phyloP scores from a whole-genome alignment of 2,329 filamentous ascomycete species.

The Phaeosphaeriaceae sp. region DNA sequence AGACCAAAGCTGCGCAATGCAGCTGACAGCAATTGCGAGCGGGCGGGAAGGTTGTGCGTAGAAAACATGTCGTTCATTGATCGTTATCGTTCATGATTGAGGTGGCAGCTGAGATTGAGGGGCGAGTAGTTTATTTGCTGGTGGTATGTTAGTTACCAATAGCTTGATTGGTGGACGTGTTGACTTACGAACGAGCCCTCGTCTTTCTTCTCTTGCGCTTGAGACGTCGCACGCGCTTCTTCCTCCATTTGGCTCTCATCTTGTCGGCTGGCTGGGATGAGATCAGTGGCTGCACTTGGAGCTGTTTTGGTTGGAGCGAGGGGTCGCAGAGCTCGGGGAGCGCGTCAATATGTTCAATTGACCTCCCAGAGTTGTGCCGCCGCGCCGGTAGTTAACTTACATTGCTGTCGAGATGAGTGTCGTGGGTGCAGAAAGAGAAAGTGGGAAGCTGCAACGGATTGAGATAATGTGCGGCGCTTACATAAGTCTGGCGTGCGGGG shows the following conservation, averaged over 20 bases:
- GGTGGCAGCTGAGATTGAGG: constrained; percentile 47
- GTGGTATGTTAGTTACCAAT: constrained; percentile 14
- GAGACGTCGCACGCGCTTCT: constrained; percentile 99
- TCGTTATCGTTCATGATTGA: constrained; percentile 40
- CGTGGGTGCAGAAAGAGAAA: constrained; percentile 47
- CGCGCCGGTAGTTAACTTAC: constrained; percentile 39
- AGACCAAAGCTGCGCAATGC: constrained; percentile 22
- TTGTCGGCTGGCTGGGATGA: constrained; percentile 52
- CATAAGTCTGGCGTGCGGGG: constrained; percentile 23
- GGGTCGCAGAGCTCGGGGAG: constrained; percentile 7
- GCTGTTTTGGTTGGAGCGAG: constrained; percentile 13
- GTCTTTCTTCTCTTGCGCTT: constrained; percentile 99
- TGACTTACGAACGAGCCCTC: constrained; percentile 89
- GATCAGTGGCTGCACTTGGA: constrained; percentile 34
- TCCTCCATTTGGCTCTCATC: constrained; percentile 99
- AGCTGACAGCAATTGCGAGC: constrained; percentile 31
- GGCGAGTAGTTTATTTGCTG: constrained; percentile 60
- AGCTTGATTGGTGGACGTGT: neutral
- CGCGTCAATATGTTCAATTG: constrained; percentile 32
- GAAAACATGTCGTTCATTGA: constrained; percentile 34
- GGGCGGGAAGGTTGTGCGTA: constrained; percentile 29
- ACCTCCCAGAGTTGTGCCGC: constrained; percentile 11
- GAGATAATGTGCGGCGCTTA: constrained; percentile 15
- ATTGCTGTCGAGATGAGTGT: constrained; percentile 53
- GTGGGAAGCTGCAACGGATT: constrained; percentile 23